Percentiles rank a stretch among this genome's conserved stretches.
These are phyloP conservation scores for Pulveroboletus ravenelii DNA, from an alignment of 768 basidiomycete species.

Conservation along the genomic window DNA sequence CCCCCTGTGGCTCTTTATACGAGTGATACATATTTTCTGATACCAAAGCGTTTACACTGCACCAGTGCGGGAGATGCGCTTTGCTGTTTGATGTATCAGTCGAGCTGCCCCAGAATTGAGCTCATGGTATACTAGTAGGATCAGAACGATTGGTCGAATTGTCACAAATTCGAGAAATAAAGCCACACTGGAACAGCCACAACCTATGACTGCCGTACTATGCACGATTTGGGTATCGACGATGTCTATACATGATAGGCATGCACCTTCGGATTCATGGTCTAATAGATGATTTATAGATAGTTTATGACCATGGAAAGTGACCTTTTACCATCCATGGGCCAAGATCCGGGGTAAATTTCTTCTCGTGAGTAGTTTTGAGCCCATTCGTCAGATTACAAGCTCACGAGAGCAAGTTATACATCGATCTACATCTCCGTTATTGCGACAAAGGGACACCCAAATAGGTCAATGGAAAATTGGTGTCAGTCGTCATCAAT, in stretches of 20 bases:
- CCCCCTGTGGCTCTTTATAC: no score
- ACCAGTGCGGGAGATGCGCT: neutral
- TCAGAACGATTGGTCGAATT: neutral
- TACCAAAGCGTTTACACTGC: neutral
- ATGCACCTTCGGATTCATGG: no score
- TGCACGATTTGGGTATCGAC: neutral
- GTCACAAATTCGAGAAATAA: neutral
- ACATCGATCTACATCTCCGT: neutral
- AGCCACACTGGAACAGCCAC: neutral
- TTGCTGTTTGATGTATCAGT: neutral
- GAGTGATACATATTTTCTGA: no score
- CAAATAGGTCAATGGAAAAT: constrained; percentile 11
- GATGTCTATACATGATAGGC: no score
- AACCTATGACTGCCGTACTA: neutral
- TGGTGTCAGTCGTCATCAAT: neutral
- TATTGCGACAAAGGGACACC: constrained; percentile 21
- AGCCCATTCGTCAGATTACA: neutral
- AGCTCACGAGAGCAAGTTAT: no score
- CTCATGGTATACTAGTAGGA: no score
- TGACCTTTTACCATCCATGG: neutral
- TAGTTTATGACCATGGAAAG: neutral
- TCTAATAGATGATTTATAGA: no score
- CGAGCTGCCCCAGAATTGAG: neutral
- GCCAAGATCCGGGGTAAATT: neutral
- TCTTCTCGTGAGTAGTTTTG: neutral